Percentiles rank a stretch among this genome's conserved stretches.
Evolutionary conservation across 2,329 filamentous ascomycete species (phyloP).

Genomic region (Neoascochyta sp.): DNA sequence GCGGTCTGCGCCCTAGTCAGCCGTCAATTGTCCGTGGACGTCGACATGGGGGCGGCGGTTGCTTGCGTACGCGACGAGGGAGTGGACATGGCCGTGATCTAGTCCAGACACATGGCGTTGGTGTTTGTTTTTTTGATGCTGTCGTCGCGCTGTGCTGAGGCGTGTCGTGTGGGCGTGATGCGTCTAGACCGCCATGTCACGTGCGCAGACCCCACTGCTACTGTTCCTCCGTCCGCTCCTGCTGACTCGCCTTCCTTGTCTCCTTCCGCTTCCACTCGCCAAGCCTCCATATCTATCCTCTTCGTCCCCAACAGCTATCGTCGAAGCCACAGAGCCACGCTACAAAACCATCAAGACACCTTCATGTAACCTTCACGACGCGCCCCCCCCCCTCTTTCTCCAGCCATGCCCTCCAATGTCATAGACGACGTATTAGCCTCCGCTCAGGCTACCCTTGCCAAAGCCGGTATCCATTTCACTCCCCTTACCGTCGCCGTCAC

Average conservation of each 20-base stretch:
- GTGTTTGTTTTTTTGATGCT: too few relatives aligned
- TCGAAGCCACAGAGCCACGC: conserved; percentile 11
- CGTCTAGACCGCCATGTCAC: conserved; percentile 19
- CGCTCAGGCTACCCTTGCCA: conserved; percentile 7
- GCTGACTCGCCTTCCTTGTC: conserved; percentile 23
- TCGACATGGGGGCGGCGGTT: too few relatives aligned
- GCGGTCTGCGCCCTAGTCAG: conserved; percentile 55
- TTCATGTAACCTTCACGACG: too few relatives aligned
- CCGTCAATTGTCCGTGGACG: too few relatives aligned
- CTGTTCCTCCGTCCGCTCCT: too few relatives aligned
- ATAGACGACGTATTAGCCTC: conserved; percentile 14
- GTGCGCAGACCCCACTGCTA: conserved; percentile 11
- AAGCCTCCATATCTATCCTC: background rate
- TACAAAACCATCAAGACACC: too few relatives aligned
- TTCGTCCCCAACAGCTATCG: conserved; percentile 7
- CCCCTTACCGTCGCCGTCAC: conserved; percentile 15
- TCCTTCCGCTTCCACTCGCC: conserved; percentile 10
- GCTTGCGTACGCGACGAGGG: conserved; percentile 39
- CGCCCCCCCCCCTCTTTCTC: too few relatives aligned
- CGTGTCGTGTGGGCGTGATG: conserved; percentile 3
- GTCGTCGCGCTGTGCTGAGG: background rate
- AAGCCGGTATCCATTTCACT: conserved; percentile 12
- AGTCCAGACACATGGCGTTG: too few relatives aligned
- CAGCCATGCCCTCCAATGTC: conserved; percentile 18
- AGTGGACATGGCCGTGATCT: too few relatives aligned